Conservation (phyloP, 176 grass and related monocot species). For the Oryza meridionalis region DNA sequence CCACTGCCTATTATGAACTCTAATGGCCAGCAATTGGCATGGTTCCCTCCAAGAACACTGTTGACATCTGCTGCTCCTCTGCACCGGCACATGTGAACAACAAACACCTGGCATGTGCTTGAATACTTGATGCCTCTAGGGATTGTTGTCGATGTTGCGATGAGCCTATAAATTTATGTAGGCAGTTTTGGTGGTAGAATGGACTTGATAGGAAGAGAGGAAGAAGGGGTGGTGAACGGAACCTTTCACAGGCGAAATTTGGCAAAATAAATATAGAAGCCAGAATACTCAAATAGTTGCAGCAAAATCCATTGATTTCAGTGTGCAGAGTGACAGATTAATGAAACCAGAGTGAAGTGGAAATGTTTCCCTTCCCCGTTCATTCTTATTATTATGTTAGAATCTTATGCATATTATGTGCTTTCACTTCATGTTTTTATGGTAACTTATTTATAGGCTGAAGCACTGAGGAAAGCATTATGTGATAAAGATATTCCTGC, state of each 20-base stretch:
- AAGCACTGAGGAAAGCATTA: conserved; percentile 84
- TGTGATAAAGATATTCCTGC: conserved; percentile 89
- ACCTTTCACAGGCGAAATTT: neutral
- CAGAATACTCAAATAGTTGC: neutral
- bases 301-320: neutral
- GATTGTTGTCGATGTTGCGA: neutral
- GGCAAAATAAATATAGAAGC: neutral
- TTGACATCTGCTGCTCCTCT: too few species aligned
- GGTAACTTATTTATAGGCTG: conserved; percentile 54
- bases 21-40: too few species aligned
- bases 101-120: neutral
- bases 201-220: neutral
- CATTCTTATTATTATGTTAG: conserved; percentile 21
- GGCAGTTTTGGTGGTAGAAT: neutral
- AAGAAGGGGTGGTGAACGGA: neutral
- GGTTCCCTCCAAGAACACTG: too few species aligned
- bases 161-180: too few species aligned
- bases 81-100: neutral
- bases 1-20: neutral
- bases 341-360: neutral
- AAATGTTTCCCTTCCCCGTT: conserved; percentile 1
- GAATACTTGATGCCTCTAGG: neutral
- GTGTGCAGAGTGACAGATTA: neutral
- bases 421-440: conserved; percentile 39
- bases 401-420: conserved; percentile 2